Evolutionary conservation across 202 grass and related monocot genomes (phyloP).

Genomic region (Sporobolus alterniflorus): DNA sequence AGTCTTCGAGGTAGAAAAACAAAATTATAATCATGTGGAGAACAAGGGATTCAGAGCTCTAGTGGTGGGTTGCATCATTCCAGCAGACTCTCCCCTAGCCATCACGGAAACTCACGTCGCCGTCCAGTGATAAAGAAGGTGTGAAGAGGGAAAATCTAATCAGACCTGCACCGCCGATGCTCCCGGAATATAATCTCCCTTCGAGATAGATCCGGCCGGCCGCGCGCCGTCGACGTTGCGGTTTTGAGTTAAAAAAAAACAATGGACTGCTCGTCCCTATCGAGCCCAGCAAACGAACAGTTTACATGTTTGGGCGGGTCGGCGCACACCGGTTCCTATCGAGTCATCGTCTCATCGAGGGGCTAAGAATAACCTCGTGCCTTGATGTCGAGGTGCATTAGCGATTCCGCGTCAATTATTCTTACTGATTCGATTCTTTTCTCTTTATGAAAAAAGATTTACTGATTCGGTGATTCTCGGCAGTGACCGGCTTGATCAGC

Average conservation of each 20-base stretch:
- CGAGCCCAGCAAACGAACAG: neutral
- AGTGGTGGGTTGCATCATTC: neutral
- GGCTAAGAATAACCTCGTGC: constrained; percentile 25
- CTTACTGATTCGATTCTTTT: neutral
- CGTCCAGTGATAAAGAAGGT: neutral
- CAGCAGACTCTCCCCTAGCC: neutral
- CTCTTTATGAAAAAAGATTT: neutral
- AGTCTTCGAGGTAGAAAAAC: too few species aligned
- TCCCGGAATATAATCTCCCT: constrained; percentile 15
- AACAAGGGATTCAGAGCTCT: neutral
- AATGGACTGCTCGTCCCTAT: constrained; percentile 1
- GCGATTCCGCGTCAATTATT: neutral
- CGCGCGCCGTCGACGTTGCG: constrained; percentile 5
- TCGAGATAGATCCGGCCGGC: neutral
- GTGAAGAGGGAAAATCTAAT: neutral
- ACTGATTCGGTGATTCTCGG: neutral
- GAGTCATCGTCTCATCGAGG: neutral
- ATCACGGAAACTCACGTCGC: neutral
- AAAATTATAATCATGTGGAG: neutral
- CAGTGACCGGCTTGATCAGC: neutral
- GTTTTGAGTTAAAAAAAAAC: constrained; percentile 20
- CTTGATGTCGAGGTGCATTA: constrained; percentile 21
- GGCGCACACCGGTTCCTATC: constrained; percentile 6
- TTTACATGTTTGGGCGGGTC: neutral
- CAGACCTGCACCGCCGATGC: constrained; percentile 22